Base-by-base conservation (phyloP, 352 stramenopile species). In the Globisporangium acanthophoron region DNA sequence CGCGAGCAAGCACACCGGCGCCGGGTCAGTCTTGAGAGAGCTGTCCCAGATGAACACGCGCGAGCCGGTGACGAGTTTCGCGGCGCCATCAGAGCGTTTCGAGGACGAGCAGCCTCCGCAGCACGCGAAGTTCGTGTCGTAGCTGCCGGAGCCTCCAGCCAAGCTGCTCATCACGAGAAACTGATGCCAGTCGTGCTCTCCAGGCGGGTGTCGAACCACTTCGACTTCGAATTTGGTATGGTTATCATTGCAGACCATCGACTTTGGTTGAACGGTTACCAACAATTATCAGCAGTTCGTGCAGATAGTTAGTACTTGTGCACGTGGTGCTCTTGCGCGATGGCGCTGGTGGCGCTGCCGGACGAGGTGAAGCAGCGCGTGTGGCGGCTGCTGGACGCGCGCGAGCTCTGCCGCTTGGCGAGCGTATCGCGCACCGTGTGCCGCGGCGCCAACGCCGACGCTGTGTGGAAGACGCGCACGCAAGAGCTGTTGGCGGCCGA, bases 31-130 rank as follows among this genome's bases (percentile, higher is more conserved):
- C 69, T 89, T 88, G 58, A 89, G 67, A 40, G 76, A 77, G 46
- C 59, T 62, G 50, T 89, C 72, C 80, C 80, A 91, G 43, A 91
- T 86, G 54, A 91, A 87, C 11, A 88, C 56, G 21, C 66, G 69
- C 18, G 78, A 65, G 12, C 75, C 78, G 1, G 63, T 85, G 7
- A 66, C 21, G 33, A 91, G 56, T 53, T 87, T 85, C 15, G 50
- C 58, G 53, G 70, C 73, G 20, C 67, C 71, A 31, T 89, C 80
- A 2, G 52, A 55, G 11, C 80, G 74, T 44, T 80, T 66, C 43
- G 47, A 70, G 0, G 80, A 89, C 46, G 80, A 91, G 52, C 78
- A 89, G 11, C 80, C 80, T 7, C 80, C 78, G 44, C 80, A 89
- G 54, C 80, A 91, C 12, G 80, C 76, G 40, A 91, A 91, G 52